These are phyloP conservation scores for Carex sylvatica DNA, from an alignment of 202 grass and related monocot genomes.

Conservation along the genomic window DNA sequence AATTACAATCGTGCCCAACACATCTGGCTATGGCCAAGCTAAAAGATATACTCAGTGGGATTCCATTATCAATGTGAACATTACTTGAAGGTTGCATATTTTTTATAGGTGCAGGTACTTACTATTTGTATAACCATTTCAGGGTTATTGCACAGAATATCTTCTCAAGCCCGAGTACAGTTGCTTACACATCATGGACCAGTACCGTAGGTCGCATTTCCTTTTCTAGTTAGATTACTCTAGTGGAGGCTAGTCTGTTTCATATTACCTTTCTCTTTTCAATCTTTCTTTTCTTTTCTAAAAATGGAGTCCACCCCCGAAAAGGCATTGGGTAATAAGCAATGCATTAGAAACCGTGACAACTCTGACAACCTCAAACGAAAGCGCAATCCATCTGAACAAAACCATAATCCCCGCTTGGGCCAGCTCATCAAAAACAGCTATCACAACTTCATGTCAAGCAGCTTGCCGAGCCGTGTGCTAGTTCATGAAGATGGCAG, in stretches of 20 bases:
- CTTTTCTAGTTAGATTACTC: conserved; percentile 23
- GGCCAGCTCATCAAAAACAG: conserved; percentile 48
- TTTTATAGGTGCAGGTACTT: background rate
- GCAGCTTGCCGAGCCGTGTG: conserved; percentile 57
- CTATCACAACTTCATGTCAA: conserved; percentile 75
- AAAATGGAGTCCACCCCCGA: conserved; percentile 23
- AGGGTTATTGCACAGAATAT: conserved; percentile 11
- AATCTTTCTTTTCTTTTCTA: conserved; percentile 9
- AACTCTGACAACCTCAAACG: background rate
- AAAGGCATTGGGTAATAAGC: conserved; percentile 26
- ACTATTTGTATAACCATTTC: conserved; percentile 16
- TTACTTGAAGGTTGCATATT: background rate
- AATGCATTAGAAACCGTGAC: conserved; percentile 12
- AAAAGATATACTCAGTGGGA: background rate
- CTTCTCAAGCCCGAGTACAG: conserved; percentile 20
- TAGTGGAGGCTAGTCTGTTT: conserved; percentile 27
- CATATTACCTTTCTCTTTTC: conserved; percentile 8
- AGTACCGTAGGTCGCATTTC: background rate
- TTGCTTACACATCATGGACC: conserved; percentile 8
- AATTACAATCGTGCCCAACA: background rate
- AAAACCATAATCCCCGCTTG: conserved; percentile 31
- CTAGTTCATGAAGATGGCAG: conserved; percentile 55
- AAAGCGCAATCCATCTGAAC: conserved; percentile 3
- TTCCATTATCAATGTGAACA: background rate
- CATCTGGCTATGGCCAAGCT: background rate